Percentiles rank a stretch among this genome's conserved stretches.
Evolutionary conservation across 768 basidiomycete genomes (phyloP).

Genomic region (Coprinopsis sp.): DNA sequence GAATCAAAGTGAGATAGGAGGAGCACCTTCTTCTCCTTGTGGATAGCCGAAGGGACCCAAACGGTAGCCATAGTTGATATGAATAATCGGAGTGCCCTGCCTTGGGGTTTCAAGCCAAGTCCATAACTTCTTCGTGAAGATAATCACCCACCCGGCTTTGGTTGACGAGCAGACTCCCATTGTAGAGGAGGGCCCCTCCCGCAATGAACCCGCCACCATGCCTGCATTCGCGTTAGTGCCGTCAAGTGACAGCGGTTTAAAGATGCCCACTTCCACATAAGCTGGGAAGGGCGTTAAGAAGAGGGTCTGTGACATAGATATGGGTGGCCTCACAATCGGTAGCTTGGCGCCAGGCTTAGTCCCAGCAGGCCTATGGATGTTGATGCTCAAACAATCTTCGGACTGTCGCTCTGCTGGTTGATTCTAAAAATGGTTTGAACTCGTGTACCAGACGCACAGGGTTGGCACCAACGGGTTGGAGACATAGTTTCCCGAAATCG

Average conservation of each 20-base stretch:
- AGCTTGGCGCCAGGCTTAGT: constrained; percentile 22
- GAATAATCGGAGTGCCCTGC: constrained; percentile 41
- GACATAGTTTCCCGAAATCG: constrained; percentile 41
- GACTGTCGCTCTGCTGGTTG: too few relatives aligned
- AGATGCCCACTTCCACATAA: background rate
- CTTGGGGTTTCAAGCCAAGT: background rate
- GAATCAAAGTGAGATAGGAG: background rate
- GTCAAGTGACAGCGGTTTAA: too few relatives aligned
- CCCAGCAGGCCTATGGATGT: constrained; percentile 50
- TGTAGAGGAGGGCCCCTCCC: constrained; percentile 26
- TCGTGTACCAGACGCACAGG: background rate
- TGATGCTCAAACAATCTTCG: constrained; percentile 61
- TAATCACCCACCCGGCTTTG: constrained; percentile 33
- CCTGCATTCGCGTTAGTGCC: too few relatives aligned
- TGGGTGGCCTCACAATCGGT: constrained; percentile 15
- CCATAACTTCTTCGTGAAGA: background rate
- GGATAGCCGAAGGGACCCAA: constrained; percentile 45
- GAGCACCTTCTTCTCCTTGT: constrained; percentile 31
- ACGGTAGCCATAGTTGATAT: constrained; percentile 38
- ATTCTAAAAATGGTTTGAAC: too few relatives aligned
- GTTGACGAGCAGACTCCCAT: constrained; percentile 31
- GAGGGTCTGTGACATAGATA: constrained; percentile 19
- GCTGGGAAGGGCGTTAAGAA: constrained; percentile 34
- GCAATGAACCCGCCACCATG: constrained; percentile 31
- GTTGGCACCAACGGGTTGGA: constrained; percentile 30